Conservation (phyloP, 2,329 filamentous ascomycete species). For the Trichoderma semiorbis region DNA sequence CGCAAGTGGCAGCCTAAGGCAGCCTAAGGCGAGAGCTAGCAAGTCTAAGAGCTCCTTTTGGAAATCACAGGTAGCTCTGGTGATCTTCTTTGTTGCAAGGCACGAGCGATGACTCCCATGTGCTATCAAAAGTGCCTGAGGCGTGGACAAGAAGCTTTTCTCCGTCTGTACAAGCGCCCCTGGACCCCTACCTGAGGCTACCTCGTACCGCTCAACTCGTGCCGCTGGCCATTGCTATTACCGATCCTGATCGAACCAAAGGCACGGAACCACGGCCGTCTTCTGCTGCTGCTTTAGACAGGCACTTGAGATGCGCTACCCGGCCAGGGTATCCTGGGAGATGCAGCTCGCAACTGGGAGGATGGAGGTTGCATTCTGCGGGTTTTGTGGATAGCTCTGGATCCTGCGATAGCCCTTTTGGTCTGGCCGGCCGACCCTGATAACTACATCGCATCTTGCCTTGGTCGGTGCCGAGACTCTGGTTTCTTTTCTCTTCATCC, state of each 20-base stretch:
- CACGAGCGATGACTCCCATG: neutral
- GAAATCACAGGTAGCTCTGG: neutral
- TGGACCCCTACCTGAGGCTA: neutral
- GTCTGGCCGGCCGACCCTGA: neutral
- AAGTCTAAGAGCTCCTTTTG: neutral
- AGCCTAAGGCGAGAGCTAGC: neutral
- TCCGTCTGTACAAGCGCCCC: neutral
- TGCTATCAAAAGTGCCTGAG: conserved; percentile 10
- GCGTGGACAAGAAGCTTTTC: neutral
- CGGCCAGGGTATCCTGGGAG: conserved; percentile 3
- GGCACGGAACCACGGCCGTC: neutral
- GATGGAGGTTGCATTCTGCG: conserved; percentile 5
- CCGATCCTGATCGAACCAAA: conserved; percentile 4
- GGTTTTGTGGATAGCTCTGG: conserved; percentile 1
- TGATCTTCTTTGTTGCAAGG: neutral
- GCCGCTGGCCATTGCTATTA: neutral
- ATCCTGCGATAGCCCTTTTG: conserved; percentile 8
- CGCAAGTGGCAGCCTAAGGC: neutral
- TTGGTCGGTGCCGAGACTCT: neutral
- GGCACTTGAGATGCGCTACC: neutral
- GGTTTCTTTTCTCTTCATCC: neutral
- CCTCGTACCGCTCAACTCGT: neutral
- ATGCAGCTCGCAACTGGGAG: conserved; percentile 1
- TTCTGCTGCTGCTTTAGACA: neutral
- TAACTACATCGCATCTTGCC: conserved; percentile 4